Evolutionary conservation across 2,329 filamentous ascomycete species (phyloP), one percentile per base, ranked within the genome.

Genomic region (Pseudocercospora fuligena): DNA sequence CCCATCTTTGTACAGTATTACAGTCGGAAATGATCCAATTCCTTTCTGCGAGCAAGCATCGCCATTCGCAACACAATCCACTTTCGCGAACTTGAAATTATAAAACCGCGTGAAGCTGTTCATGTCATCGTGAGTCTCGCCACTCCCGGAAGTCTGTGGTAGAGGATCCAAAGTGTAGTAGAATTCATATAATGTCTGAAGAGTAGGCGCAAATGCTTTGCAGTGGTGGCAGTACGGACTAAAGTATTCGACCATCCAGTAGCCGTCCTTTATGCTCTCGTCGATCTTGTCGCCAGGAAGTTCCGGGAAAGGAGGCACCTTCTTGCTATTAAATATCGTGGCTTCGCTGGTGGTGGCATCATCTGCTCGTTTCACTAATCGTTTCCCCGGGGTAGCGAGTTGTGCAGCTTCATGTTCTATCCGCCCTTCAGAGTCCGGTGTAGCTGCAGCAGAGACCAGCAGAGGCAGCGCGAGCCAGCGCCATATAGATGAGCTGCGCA

Each of bases 141-240:
- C 73, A 53, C 81, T 82, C 9, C 82, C 80, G 23, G 85, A 79
- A 58, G 83, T 80, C 60, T 83, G 79, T 67, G 84, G 80, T 59
- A 90, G 82, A 16, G 91, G 90, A 74, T 93, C 90, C 43, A 92
- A 95, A 43, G 94, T 97, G 82, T 92, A 89, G 82, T 97, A 99
- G 80, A 90, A 97, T 82, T 99, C 95, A 84, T 98, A 97, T 14
- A 94, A 80, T 5, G 94, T 97, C 80, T 98, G 93, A 84, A 89
- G 97, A 60, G 88, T 90, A 7, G 95, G 95, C 61, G 92, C 93
- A 75, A 93, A 92, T 59, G 86, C 83, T 77, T 86, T 86, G 82
- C 94, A 97, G 79, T 97, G 93, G 56, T 85, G 85, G 79, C 83
- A 85, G 68, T 80, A 79, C 12, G 83, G 83, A 60, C 82, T 85